These are phyloP conservation scores for Cystobasidiaceae sp. DNA, from an alignment of 1,284 basidiomycete genomes.

Conservation along the genomic window DNA sequence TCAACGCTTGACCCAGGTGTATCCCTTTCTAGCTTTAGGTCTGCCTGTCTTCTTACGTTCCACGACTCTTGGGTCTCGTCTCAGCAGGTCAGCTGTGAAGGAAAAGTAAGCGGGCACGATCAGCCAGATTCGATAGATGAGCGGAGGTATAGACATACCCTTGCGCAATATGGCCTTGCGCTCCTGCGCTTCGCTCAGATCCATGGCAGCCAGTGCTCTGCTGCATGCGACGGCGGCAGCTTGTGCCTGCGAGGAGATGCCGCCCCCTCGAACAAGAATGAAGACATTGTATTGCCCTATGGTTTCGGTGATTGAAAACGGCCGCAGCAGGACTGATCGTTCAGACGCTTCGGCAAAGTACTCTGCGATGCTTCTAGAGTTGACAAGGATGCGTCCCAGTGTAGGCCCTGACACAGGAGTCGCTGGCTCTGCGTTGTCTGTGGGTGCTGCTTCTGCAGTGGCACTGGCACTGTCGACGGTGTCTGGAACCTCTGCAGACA, in stretches of 20 bases:
- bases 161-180: slow-evolving; percentile 62
- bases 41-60: slow-evolving; percentile 94
- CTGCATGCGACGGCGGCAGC: slow-evolving; percentile 79
- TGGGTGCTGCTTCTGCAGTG: slow-evolving; percentile 32
- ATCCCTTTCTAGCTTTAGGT: slow-evolving; percentile 86
- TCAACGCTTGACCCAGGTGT: slow-evolving; percentile 91
- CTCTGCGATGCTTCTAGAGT: slow-evolving; percentile 67
- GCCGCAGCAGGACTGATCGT: slow-evolving; percentile 72
- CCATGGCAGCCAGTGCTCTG: slow-evolving; percentile 58
- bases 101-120: neutral
- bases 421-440: slow-evolving; percentile 31
- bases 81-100: slow-evolving; percentile 68
- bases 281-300: slow-evolving; percentile 91
- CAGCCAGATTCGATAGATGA: neutral
- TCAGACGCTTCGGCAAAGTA: slow-evolving; percentile 76
- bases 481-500: neutral
- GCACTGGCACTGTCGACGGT: slow-evolving; percentile 3
- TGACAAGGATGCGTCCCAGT: slow-evolving; percentile 60
- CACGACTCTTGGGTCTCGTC: slow-evolving; percentile 92
- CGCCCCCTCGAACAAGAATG: slow-evolving; percentile 79
- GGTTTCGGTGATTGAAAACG: slow-evolving; percentile 76
- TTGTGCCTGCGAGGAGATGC: slow-evolving; percentile 83
- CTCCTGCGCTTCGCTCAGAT: slow-evolving; percentile 61
- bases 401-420: slow-evolving; percentile 34
- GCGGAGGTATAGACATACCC: slow-evolving; percentile 53